These are phyloP conservation scores for Ogataea ramenticola DNA, from an alignment of 805 yeast genomes.

Conservation along the genomic window DNA sequence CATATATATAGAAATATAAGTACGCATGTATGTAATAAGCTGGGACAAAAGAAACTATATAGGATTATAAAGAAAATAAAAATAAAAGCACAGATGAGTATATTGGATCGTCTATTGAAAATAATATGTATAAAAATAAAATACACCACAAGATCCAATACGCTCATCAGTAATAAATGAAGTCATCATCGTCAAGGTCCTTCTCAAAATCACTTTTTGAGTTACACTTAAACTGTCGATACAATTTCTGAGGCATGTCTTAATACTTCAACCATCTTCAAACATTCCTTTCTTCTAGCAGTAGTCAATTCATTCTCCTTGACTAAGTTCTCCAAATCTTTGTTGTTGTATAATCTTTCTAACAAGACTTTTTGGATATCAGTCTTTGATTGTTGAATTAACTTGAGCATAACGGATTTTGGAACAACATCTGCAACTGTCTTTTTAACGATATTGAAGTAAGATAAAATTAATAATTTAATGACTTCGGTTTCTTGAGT, in stretches of 20 bases:
- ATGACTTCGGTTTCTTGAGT: constrained; percentile 96
- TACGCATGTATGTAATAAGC: not conserved
- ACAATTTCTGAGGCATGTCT: constrained; percentile 89
- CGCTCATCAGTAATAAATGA: too few relatives aligned
- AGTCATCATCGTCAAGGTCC: not conserved
- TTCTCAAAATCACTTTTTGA: not conserved
- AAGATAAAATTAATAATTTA: constrained; percentile 82
- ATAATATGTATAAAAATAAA: too few relatives aligned
- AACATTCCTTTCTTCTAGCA: constrained; percentile 90
- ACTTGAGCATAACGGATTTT: constrained; percentile 88
- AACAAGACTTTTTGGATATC: constrained; percentile 87
- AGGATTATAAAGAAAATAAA: not conserved
- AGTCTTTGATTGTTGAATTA: constrained; percentile 75
- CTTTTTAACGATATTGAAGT: constrained; percentile 87
- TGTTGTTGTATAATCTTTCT: constrained; percentile 75
- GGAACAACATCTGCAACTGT: constrained; percentile 92
- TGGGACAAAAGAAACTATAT: not conserved
- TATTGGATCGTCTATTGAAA: too few relatives aligned
- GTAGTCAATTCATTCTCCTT: constrained; percentile 91
- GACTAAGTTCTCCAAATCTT: constrained; percentile 68
- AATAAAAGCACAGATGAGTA: too few relatives aligned
- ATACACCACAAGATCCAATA: too few relatives aligned
- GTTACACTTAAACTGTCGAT: constrained; percentile 44
- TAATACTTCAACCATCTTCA: constrained; percentile 91
- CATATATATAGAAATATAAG: not conserved